Base-by-base conservation (phyloP, 1,139 yeast species). In the Maudiozyma humilis region DNA sequence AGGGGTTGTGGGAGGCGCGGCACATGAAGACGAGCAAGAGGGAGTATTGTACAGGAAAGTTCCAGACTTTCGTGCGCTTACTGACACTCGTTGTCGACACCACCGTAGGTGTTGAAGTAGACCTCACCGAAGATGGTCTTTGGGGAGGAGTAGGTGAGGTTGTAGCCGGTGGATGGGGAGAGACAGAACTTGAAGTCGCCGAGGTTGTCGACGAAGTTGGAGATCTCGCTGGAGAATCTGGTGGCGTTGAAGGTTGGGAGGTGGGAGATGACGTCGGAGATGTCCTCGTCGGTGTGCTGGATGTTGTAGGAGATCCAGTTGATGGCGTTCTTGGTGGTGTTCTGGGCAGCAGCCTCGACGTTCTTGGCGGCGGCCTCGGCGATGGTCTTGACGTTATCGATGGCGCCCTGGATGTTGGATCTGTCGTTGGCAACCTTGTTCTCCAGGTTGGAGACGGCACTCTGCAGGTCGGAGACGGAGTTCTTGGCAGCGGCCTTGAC, bases 131-230 rank as follows among this genome's bases (percentile, higher is more conserved):
- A 35, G 15, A 35, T 35, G 27, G 27, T 35, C 20, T 30, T 35
- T 20, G 38, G 38, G n/a, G 36, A 34, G 25, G 38, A 23, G 36
- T 34, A 34, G 6, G 36, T 19, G 27, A 19, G 14, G 17, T 35
- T 20, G 38, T 35, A 18, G 15, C 29, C 29, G 12, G 38, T 20
- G 10, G 38, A 35, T 35, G 38, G 38, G 15, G 38, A 18, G 20
- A 35, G 38, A 20, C 38, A 35, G 38, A 35, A 35, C 30, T 35
- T 35, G 38, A 19, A 35, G 29, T 35, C 38, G 25, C 38, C 38
- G 15, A 19, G n/a, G 30, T 35, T 20, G 16, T 20, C 38, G 15
- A 35, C 29, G 13, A 19, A 35, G 29, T 35, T 20, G 30, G 38
- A 12, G n/a, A 35, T 35, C 15, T 35, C 38, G 16, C 14, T 19